These are phyloP conservation scores for Raffaelea albimanens DNA, from an alignment of 2,329 filamentous ascomycete species.

Conservation along the genomic window DNA sequence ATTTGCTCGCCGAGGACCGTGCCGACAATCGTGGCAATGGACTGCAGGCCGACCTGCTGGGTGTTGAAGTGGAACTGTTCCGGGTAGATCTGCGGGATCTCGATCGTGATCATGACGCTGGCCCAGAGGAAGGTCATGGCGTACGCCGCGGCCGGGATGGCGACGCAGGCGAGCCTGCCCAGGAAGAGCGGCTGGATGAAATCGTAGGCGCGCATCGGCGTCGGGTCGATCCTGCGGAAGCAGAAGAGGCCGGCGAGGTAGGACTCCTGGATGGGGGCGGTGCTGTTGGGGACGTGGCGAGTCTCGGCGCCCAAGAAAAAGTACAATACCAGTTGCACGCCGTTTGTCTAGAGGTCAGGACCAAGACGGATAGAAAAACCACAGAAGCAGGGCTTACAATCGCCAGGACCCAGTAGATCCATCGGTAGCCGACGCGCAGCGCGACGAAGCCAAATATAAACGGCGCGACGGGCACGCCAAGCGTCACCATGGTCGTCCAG, in stretches of 20 bases:
- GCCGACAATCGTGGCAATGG: slow-evolving; percentile 46
- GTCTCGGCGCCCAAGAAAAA: slow-evolving; percentile 47
- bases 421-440: slow-evolving; percentile 41
- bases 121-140: slow-evolving; percentile 48
- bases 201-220: slow-evolving; percentile 35
- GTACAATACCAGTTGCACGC: slow-evolving; percentile 45
- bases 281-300: slow-evolving; percentile 34
- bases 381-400: slow-evolving; percentile 29
- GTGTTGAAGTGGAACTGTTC: slow-evolving; percentile 46
- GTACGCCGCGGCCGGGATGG: slow-evolving; percentile 42
- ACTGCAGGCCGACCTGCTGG: slow-evolving; percentile 49
- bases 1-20: slow-evolving; percentile 49
- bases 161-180: slow-evolving; percentile 32
- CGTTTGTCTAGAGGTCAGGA: slow-evolving; percentile 34
- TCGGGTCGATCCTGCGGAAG: slow-evolving; percentile 41
- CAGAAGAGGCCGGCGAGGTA: slow-evolving; percentile 35
- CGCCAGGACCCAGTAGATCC: slow-evolving; percentile 49
- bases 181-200: slow-evolving; percentile 40
- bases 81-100: slow-evolving; percentile 49
- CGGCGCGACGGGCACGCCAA: slow-evolving; percentile 20
- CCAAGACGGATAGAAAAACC: background rate
- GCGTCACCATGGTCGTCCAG: slow-evolving; percentile 34
- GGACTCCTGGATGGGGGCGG: slow-evolving; percentile 18
- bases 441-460: slow-evolving; percentile 35
- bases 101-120: slow-evolving; percentile 43